Evolutionary conservation across 768 basidiomycete genomes (phyloP), one percentile per base, ranked within the genome.

Genomic region (Amanita polypyramis): DNA sequence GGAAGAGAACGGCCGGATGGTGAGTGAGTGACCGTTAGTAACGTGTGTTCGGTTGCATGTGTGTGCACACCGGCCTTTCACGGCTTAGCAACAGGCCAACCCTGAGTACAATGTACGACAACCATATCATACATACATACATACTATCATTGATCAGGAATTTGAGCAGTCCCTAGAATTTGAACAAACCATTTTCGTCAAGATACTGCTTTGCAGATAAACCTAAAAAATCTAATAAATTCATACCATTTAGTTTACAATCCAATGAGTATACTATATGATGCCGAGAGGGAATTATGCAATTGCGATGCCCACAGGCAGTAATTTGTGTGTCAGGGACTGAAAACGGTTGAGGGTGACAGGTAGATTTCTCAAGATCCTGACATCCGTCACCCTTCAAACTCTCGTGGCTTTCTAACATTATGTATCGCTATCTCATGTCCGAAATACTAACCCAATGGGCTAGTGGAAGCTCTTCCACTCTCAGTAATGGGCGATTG

Each of bases 381-480:
- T 17, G 38, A 39, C 11, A 11, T 34, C 33, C 10, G 11, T 17
- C 17, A 39, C 38, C 38, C 38, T 39, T 39, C 38, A 39, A 39
- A 17, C 38, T 39, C 15, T 39, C 17, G 38, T 39, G 38, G 38
- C 38, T 21, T 39, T 39, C 7, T 39, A 39, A 39, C 38, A 39
- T 11, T 19, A 39, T 39, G 20, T 39, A 39, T 39, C 38, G 19
- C 38, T 17, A 39, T 39, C 38, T 39, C 15, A 39, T 39, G 38
- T 39, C 38, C 38, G 20, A 39, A 39, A 39, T 39, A 39, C 17
- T 4, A 17, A 39, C 20, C 20, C 11, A 39, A 39, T 19, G 38
- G 38, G 17, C 38, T 39, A 39, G 38, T 39, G 38, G 38, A 39
- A 39, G 38, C 38, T 39, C 38, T 39, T 39, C 38, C 38, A 17